These are phyloP conservation scores for Fusarium sp. DNA, from an alignment of 2,329 filamentous ascomycete genomes.

Conservation along the genomic window DNA sequence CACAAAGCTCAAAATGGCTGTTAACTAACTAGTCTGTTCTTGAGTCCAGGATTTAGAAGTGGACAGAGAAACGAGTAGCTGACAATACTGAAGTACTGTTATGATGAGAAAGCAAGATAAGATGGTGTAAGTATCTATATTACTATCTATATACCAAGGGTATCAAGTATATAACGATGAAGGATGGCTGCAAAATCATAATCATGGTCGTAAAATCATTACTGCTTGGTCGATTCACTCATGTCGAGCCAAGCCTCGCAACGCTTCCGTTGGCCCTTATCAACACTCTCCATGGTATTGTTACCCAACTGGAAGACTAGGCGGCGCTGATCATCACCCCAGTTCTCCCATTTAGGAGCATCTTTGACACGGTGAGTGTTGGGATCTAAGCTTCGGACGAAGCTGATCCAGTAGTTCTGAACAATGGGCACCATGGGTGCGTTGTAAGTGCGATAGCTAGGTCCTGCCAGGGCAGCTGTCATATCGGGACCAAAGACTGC, in stretches of 20 bases:
- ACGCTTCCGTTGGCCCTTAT: constrained; percentile 53
- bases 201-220: constrained; percentile 22
- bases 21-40: too few relatives aligned
- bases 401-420: constrained; percentile 67
- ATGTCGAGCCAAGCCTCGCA: constrained; percentile 61
- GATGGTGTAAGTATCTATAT: background rate
- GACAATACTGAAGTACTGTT: too few relatives aligned
- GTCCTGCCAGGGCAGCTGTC: constrained; percentile 21
- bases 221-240: constrained; percentile 51
- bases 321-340: constrained; percentile 53
- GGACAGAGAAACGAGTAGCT: too few relatives aligned
- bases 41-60: too few relatives aligned
- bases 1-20: background rate
- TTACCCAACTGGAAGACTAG: constrained; percentile 59
- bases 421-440: constrained; percentile 61
- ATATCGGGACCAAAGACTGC: constrained; percentile 66
- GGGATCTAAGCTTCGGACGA: constrained; percentile 63
- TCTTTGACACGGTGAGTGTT: constrained; percentile 54
- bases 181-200: constrained; percentile 6
- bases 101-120: background rate
- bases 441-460: constrained; percentile 63
- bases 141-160: constrained; percentile 27
- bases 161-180: constrained; percentile 29
- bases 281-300: constrained; percentile 58
- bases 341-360: constrained; percentile 61